Conservation (phyloP, 768 basidiomycete species). For the Lanmaoa pseudosensibilis region DNA sequence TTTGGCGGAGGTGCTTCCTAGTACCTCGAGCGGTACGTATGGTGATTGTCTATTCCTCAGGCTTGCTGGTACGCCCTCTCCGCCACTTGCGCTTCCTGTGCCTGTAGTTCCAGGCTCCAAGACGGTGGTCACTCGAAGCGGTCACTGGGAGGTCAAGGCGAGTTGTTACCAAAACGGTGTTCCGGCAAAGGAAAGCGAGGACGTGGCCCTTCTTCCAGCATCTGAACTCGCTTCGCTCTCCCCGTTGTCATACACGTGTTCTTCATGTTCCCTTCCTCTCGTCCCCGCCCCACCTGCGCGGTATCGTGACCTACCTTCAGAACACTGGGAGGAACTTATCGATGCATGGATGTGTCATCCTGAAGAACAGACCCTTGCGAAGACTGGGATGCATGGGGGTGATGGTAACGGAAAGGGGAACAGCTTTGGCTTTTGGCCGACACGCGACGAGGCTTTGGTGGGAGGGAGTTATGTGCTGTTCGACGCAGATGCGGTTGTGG, state of each 20-base stretch:
- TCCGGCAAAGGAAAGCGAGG: slow-evolving; percentile 24
- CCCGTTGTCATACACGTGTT: slow-evolving; percentile 72
- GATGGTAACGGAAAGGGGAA: slow-evolving; percentile 22
- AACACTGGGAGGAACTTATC: slow-evolving; percentile 96
- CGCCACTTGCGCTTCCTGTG: slow-evolving; percentile 56
- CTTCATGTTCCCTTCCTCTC: slow-evolving; percentile 77
- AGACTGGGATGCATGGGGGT: slow-evolving; percentile 40
- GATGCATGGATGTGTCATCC: slow-evolving; percentile 99
- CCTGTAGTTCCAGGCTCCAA: slow-evolving; percentile 60
- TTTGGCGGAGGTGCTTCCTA: slow-evolving; percentile 62
- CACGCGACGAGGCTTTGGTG: slow-evolving; percentile 68
- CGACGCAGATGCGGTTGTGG: slow-evolving; percentile 55
- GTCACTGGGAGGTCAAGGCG: slow-evolving; percentile 76
- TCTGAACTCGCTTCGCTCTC: slow-evolving; percentile 52
- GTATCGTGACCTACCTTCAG: slow-evolving; percentile 89
- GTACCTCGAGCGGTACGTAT: slow-evolving; percentile 38
- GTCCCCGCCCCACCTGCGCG: slow-evolving; percentile 48
- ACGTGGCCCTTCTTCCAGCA: slow-evolving; percentile 62
- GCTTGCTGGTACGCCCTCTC: slow-evolving; percentile 56
- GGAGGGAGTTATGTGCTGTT: slow-evolving; percentile 90
- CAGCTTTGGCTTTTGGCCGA: slow-evolving; percentile 76
- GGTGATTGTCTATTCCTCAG: slow-evolving; percentile 64
- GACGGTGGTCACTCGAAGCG: slow-evolving; percentile 52
- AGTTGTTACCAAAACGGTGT: slow-evolving; percentile 30
- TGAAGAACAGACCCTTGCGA: slow-evolving; percentile 71